Evolutionary conservation across 306 rosid genomes (phyloP), one percentile per base, ranked within the genome.

Genomic region (Pachyrhizus erosus): DNA sequence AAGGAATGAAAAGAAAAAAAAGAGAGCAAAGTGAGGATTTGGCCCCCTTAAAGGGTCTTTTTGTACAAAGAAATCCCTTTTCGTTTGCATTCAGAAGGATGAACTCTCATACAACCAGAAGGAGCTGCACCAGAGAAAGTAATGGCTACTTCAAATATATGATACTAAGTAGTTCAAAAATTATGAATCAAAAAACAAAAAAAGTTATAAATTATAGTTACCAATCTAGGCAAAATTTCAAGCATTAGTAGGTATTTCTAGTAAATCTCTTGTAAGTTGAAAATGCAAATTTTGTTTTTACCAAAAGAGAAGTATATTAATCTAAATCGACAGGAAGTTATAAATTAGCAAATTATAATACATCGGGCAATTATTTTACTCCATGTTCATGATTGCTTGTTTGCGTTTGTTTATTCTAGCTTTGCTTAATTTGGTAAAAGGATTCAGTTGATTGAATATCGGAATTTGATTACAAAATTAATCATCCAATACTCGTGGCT

Each of bases 1-100:
- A 17, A 27, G 52, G 31, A 90, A 70, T 82, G 93, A 86, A 58
- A 91, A 85, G 82, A 91, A 84, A 80, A 76, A 86, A 70, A 80
- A 77, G 78, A 79, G 87, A 55, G 23, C 75, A 37, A 86, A 69
- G 84, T 87, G 79, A 40, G 58, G 61, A n/a, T 27, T 60, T 26
- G 39, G 37, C 39, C 45, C 20, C 51, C 66, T 71, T 12, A 5
- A 26, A 76, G 20, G 67, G 12, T 33, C 23, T 57, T 20, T 69
- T 52, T 85, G 82, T 87, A 76, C 83, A 71, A 64, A 71, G 33
- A 67, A 23, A 39, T 21, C 37, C 40, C 43, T 27, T 54, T 79
- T 40, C 39, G 29, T 71, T 71, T 52, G 37, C 9, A n/a, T 15
- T 12, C 12, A 55, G 64, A 31, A 77, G 81, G 69, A 24, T 67